A percentile compares a stretch with the other conserved stretches of the same genome.
Conservation (phyloP, 2,329 filamentous ascomycete species). For the Dothidotthia symphoricarpi region DNA sequence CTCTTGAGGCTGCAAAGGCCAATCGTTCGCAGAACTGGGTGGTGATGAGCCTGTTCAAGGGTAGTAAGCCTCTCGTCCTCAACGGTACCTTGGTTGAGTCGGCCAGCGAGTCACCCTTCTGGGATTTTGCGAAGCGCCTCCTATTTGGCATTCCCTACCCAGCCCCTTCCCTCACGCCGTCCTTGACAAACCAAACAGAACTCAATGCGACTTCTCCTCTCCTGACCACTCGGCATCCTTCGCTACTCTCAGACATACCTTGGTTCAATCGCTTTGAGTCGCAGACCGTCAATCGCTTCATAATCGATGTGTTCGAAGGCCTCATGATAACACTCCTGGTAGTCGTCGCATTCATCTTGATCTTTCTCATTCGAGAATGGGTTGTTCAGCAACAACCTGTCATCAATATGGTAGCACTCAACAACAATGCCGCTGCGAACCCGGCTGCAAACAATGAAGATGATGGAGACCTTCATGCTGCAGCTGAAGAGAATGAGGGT, state of each 20-base stretch:
- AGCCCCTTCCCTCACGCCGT: slow-evolving; percentile 23
- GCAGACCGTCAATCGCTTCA: slow-evolving; percentile 68
- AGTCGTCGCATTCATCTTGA: slow-evolving; percentile 91
- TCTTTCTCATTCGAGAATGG: slow-evolving; percentile 95
- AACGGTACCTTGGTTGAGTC: slow-evolving; percentile 33
- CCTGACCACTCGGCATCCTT: slow-evolving; percentile 30
- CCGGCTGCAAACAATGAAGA: slow-evolving; percentile 28
- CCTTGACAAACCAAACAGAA: slow-evolving; percentile 21
- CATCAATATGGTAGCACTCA: slow-evolving; percentile 66
- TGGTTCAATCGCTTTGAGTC: slow-evolving; percentile 55
- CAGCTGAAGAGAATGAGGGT: slow-evolving; percentile 6
- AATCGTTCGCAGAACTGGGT: slow-evolving; percentile 20
- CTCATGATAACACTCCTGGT: slow-evolving; percentile 90
- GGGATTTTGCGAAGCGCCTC: slow-evolving; percentile 48
- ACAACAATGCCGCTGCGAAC: slow-evolving; percentile 30
- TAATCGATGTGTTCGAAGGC: slow-evolving; percentile 85
- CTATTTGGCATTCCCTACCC: slow-evolving; percentile 34
- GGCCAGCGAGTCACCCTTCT: slow-evolving; percentile 47
- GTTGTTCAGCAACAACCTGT: slow-evolving; percentile 97
- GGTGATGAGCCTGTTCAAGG: slow-evolving; percentile 30
- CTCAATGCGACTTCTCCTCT: slow-evolving; percentile 29
- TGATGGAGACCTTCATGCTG: slow-evolving; percentile 15
- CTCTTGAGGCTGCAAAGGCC: slow-evolving; percentile 20
- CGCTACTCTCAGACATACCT: slow-evolving; percentile 57
- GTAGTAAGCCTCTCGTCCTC: slow-evolving; percentile 30